phyloP scores from a whole-genome alignment of 192 early-diverging fungal genomes.

The Phycomyces nitens region DNA sequence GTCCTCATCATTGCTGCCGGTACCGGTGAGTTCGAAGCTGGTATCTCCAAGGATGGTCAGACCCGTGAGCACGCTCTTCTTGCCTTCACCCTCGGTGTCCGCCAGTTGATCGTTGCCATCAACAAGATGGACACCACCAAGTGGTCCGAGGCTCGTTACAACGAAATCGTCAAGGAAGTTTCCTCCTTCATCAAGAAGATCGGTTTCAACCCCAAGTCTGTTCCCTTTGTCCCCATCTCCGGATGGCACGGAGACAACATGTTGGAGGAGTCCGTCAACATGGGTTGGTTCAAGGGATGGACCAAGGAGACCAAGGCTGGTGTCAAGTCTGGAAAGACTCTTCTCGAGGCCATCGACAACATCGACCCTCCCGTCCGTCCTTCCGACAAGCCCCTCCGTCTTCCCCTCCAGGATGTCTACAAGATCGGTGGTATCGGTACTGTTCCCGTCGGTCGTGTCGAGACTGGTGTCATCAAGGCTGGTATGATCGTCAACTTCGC shows the following conservation, averaged over 20 bases:
- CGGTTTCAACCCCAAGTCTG: slow-evolving; percentile 89
- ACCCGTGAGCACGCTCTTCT: slow-evolving; percentile 99
- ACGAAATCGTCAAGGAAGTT: slow-evolving; percentile 96
- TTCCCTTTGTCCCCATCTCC: slow-evolving; percentile 96
- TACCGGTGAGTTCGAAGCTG: slow-evolving; percentile 87
- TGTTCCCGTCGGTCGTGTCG: slow-evolving; percentile 96
- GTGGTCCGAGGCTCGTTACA: slow-evolving; percentile 92
- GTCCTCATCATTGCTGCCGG: slow-evolving; percentile 77
- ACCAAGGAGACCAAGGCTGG: slow-evolving; percentile 84
- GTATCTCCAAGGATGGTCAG: slow-evolving; percentile 98
- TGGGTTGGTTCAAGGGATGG: slow-evolving; percentile 99
- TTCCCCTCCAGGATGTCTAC: slow-evolving; percentile 98
- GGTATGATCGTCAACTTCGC: slow-evolving; percentile 15
- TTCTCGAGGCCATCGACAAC: slow-evolving; percentile 93
- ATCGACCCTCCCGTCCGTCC: slow-evolving; percentile 89
- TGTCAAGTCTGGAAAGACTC: slow-evolving; percentile 69
- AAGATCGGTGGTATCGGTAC: slow-evolving; percentile 99
- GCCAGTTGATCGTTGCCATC: slow-evolving; percentile 96
- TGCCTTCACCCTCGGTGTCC: slow-evolving; percentile 95
- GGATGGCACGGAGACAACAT: slow-evolving; percentile 99
- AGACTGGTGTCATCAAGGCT: slow-evolving; percentile 87
- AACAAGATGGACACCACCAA: slow-evolving; percentile 99
- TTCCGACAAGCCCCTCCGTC: slow-evolving; percentile 92
- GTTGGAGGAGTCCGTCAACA: slow-evolving; percentile 90
- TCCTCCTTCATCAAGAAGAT: slow-evolving; percentile 96